phyloP scores from a whole-genome alignment of 257 asterid genomes.

The Parsonsia alboflavescens region DNA sequence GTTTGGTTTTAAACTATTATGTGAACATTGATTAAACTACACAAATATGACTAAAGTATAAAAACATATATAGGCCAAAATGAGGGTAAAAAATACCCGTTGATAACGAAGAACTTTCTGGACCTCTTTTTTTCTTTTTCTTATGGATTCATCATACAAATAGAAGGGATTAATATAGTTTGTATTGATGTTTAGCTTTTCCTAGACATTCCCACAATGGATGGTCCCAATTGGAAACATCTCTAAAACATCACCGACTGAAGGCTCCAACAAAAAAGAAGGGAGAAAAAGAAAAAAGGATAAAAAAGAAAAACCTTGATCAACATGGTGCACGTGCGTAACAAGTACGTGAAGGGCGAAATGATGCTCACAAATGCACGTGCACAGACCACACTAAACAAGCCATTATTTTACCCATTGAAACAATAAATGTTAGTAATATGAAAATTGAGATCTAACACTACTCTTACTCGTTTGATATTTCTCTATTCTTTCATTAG shows the following conservation, averaged over 20 bases:
- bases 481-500: no score
- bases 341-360: conserved; percentile 7
- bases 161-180: background rate
- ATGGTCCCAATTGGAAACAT: conserved; percentile 30
- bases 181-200: conserved; percentile 36
- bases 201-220: conserved; percentile 28
- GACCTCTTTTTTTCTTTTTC: background rate
- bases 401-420: background rate
- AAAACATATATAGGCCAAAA: background rate
- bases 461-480: no score
- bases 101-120: conserved; percentile 7
- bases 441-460: no score
- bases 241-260: conserved; percentile 8
- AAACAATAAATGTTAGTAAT: background rate
- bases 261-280: background rate
- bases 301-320: conserved; percentile 10
- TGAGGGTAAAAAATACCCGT: background rate
- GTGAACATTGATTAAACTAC: background rate
- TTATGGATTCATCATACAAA: conserved; percentile 18
- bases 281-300: background rate
- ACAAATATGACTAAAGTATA: background rate
- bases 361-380: conserved; percentile 13
- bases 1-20: background rate
- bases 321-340: conserved; percentile 40
- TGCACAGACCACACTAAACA: conserved; percentile 8